Percentiles rank a stretch among this genome's conserved stretches.
These are phyloP conservation scores for Botryotinia calthae DNA, from an alignment of 2,329 filamentous ascomycete genomes.

Conservation along the genomic window DNA sequence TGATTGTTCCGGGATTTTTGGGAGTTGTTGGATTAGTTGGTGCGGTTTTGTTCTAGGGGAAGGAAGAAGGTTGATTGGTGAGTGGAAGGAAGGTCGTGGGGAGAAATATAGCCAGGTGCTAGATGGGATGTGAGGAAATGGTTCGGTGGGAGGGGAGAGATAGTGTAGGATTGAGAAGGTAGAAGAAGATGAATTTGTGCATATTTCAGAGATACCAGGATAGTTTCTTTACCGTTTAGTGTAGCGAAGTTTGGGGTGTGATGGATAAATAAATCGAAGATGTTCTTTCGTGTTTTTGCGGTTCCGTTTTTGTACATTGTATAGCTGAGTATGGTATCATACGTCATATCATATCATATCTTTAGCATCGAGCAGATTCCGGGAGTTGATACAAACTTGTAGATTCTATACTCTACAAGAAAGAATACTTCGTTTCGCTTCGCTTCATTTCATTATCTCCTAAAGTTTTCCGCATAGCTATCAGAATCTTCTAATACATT, in stretches of 20 bases:
- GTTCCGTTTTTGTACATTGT: rapidly evolving
- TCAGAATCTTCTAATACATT: no score
- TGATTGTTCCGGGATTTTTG: slow-evolving; percentile 13
- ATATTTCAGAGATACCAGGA: slow-evolving; percentile 4
- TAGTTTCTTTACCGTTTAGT: not conserved
- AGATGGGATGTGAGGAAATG: not conserved
- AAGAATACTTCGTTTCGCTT: not conserved
- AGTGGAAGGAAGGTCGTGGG: not conserved
- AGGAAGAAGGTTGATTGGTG: not conserved
- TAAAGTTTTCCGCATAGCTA: no score
- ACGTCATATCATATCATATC: not conserved
- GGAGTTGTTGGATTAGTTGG: not conserved
- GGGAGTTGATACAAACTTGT: not conserved
- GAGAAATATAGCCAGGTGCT: not conserved
- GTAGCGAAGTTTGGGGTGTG: not conserved
- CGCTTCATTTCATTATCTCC: not conserved
- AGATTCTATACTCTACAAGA: not conserved
- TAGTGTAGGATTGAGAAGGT: not conserved
- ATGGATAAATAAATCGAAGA: not conserved
- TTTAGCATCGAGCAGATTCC: not conserved
- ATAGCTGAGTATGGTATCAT: not conserved
- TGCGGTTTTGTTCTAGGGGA: not conserved
- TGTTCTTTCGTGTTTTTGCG: not conserved
- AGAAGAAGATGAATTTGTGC: not conserved
- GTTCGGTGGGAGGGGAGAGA: not conserved